These are phyloP conservation scores for Scedosporium minutisporum DNA, from an alignment of 2,329 filamentous ascomycete species.

Conservation along the genomic window DNA sequence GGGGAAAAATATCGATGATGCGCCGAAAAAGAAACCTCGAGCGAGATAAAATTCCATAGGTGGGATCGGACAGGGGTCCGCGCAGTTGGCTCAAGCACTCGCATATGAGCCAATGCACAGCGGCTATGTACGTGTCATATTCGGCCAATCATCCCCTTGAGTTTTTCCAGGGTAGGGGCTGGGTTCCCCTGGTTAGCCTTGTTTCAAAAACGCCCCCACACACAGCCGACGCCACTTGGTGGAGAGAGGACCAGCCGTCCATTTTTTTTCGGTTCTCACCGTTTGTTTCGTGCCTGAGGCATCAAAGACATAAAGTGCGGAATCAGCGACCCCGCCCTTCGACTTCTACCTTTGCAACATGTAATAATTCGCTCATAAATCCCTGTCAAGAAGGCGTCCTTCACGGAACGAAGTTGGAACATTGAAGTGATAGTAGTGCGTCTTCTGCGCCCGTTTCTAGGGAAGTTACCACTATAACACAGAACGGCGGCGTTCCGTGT, in stretches of 20 bases:
- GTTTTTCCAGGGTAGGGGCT: constrained; percentile 1
- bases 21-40: background rate
- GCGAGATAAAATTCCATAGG: background rate
- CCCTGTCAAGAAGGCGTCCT: too few relatives aligned
- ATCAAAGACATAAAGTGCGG: background rate
- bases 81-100: constrained; percentile 6
- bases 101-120: constrained; percentile 8
- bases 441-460: background rate
- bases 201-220: constrained; percentile 7
- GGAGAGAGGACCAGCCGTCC: background rate
- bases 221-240: background rate
- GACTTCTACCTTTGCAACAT: background rate
- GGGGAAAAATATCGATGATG: background rate
- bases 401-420: too few relatives aligned
- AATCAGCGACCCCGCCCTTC: background rate
- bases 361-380: too few relatives aligned
- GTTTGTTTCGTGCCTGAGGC: background rate
- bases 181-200: background rate
- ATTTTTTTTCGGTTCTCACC: background rate
- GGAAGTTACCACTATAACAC: background rate
- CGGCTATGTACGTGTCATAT: constrained; percentile 6
- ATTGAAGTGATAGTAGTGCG: background rate
- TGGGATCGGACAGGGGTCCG: background rate
- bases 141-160: background rate
- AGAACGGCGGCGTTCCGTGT: background rate